Base-by-base conservation (phyloP, 306 rosid species). In the Trifolium pratense region DNA sequence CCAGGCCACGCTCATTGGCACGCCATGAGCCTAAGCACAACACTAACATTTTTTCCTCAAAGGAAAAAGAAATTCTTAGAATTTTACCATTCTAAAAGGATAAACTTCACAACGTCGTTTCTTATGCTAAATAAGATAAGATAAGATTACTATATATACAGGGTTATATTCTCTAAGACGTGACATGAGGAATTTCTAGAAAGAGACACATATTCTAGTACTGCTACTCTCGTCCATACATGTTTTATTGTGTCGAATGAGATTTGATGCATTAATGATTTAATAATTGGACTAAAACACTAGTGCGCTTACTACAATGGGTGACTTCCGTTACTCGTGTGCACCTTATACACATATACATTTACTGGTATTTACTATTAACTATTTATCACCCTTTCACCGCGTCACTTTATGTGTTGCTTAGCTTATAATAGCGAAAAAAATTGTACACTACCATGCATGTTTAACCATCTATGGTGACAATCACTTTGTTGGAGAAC, bases 381-480 rank as follows among this genome's bases (percentile, higher is more conserved):
- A 15, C 18, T 46, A 55, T 40, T 55, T n/a, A 15, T 72, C 48
- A 55, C 43, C 26, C 39, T 57, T 59, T 31, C 26, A 15, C 59
- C 18, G 9, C 56, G 53, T 51, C 71, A 29, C 29, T 37, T 48
- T 58, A 9, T 76, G 60, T n/a, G 37, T 71, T 51, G 43, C 51
- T 51, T 56, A 52, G 71, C 34, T 51, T 42, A 26, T 65, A 42
- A 60, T 13, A 3, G 46, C 5, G 66, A 43, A 40, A 78, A 53
- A 78, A 64, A 56, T 42, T 43, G 31, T 7, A 23, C 63, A 36
- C 2, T 6, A 17, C 69, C n/a, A n/a, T n/a, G 57, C 75, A 20
- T 74, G 75, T 66, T 84, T 67, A 69, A 57, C 60, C 72, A 14
- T 77, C 85, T 52, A 80, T 80, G 34, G 62, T 73, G 46, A 89